These are phyloP conservation scores for Buxus sempervirens DNA, from an alignment of 164 flowering plant species.

Conservation along the genomic window DNA sequence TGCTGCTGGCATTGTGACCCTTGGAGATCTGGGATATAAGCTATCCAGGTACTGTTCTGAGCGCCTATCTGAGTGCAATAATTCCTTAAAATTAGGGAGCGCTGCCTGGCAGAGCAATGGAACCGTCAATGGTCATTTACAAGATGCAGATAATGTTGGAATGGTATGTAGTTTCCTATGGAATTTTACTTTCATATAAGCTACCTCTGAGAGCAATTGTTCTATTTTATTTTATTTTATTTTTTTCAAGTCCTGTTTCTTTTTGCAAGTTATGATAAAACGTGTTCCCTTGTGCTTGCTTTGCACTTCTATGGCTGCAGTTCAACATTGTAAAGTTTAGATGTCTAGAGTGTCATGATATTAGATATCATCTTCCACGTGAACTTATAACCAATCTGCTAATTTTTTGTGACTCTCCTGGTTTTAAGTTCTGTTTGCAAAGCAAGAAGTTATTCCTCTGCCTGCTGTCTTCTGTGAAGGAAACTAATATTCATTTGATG, in stretches of 20 bases:
- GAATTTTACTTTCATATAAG: neutral
- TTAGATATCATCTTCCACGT: neutral
- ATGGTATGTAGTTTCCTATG: slow-evolving; percentile 39
- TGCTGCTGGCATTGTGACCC: slow-evolving; percentile 75
- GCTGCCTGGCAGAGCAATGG: slow-evolving; percentile 43
- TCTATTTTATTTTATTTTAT: too few species aligned
- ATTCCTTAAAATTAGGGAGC: slow-evolving; percentile 35
- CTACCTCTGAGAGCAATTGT: neutral
- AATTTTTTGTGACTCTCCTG: neutral
- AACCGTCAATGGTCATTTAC: slow-evolving; percentile 37
- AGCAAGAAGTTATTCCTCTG: neutral
- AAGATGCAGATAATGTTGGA: slow-evolving; percentile 61
- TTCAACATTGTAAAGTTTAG: too few species aligned
- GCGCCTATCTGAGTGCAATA: slow-evolving; percentile 52
- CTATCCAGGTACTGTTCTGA: slow-evolving; percentile 72
- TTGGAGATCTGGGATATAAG: slow-evolving; percentile 77
- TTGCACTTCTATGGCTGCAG: neutral
- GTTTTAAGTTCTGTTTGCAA: neutral
- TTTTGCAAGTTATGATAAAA: neutral
- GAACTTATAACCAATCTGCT: neutral
- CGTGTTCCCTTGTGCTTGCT: neutral
- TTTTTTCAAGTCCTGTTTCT: neutral
- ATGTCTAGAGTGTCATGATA: neutral
- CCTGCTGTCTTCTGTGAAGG: neutral
- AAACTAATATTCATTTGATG: neutral